Percentiles rank a stretch among this genome's conserved stretches.
Evolutionary conservation across 257 asterid genomes (phyloP).

Genomic region (Apocynum venetum): DNA sequence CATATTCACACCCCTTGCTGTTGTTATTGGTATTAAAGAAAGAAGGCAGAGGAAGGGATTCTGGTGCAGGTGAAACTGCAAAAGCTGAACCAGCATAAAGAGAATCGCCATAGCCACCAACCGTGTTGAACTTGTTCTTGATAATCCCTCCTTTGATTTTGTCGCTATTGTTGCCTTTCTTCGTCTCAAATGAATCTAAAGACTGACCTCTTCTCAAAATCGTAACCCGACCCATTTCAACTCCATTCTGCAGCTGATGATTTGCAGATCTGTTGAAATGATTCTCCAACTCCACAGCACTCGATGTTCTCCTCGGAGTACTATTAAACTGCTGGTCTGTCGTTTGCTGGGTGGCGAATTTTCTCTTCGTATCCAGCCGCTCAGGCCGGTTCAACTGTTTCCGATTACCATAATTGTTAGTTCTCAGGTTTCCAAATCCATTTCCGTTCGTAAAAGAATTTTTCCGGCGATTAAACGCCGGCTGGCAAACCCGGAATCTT

Average conservation of each 20-base stretch:
- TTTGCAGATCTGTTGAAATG: not conserved
- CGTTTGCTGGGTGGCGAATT: not conserved
- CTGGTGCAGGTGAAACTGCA: conserved; percentile 63
- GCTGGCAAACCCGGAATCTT: conserved; percentile 20
- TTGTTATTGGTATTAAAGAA: conserved; percentile 27
- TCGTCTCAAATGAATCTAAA: conserved; percentile 39
- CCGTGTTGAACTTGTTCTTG: not conserved
- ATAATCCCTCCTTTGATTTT: not conserved
- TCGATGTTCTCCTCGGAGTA: conserved; percentile 15
- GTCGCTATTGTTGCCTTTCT: conserved; percentile 14
- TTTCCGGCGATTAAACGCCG: conserved; percentile 26
- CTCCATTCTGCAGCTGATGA: not conserved
- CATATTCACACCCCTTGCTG: conserved; percentile 23
- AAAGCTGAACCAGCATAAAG: conserved; percentile 71
- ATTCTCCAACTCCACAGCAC: conserved; percentile 14
- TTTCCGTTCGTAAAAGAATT: conserved; percentile 7
- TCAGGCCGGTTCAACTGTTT: conserved; percentile 12
- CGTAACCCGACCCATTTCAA: conserved; percentile 14
- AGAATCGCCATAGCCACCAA: conserved; percentile 12
- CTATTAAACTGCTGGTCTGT: not conserved
- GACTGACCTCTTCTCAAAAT: conserved; percentile 43
- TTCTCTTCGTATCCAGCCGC: conserved; percentile 24
- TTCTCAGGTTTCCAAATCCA: conserved; percentile 10
- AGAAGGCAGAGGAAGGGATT: conserved; percentile 62
- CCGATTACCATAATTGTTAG: conserved; percentile 9